phyloP scores from a whole-genome alignment of 768 basidiomycete genomes.

The Mycena metata region DNA sequence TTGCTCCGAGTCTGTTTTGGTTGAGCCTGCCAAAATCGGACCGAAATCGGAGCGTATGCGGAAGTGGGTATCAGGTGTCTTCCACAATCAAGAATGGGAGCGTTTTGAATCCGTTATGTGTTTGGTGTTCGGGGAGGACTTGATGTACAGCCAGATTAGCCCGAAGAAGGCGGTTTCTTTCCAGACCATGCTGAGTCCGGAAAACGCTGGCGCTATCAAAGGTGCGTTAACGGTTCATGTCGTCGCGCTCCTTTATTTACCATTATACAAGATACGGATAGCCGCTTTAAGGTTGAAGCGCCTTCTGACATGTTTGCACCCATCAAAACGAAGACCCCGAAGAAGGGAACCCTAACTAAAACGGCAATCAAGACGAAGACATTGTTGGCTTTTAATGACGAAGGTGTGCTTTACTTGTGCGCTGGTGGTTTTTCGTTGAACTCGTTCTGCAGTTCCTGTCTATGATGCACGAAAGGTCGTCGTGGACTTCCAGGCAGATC shows the following conservation, averaged over 20 bases:
- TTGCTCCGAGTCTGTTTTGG: not conserved
- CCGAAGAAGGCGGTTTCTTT: not conserved
- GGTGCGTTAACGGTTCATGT: too few relatives aligned
- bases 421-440: not conserved
- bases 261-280: too few relatives aligned
- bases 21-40: not conserved
- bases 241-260: too few relatives aligned
- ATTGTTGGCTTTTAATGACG: not conserved
- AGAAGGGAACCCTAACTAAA: not conserved
- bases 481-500: not conserved
- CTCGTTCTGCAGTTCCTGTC: not conserved
- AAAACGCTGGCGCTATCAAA: not conserved
- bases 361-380: not conserved
- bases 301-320: not conserved
- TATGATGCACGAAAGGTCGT: not conserved
- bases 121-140: not conserved
- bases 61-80: not conserved
- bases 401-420: not conserved
- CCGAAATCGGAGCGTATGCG: not conserved
- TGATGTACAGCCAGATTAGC: not conserved
- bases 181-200: not conserved
- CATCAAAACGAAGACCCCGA: not conserved
- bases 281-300: not conserved
- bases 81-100: constrained; percentile 10
- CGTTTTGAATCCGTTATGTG: not conserved